Evolutionary conservation across 2,329 filamentous ascomycete species (phyloP).

Genomic region (Neopestalotiopsis rosae): DNA sequence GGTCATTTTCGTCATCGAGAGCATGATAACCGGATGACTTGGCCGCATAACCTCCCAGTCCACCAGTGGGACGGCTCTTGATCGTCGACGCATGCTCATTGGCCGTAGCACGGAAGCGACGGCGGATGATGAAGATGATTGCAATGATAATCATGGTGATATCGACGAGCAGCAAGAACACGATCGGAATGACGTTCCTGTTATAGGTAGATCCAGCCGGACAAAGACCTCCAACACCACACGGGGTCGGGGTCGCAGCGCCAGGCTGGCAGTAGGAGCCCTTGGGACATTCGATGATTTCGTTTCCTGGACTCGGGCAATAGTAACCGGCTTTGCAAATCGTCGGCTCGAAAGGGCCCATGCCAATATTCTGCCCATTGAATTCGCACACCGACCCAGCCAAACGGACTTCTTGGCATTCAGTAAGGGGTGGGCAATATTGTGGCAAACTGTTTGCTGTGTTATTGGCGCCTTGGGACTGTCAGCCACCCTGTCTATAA

Average conservation of each 20-base stretch:
- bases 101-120: constrained; percentile 38
- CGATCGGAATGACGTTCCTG: constrained; percentile 48
- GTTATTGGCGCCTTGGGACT: constrained; percentile 44
- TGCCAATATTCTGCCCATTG: constrained; percentile 41
- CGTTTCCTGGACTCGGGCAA: constrained; percentile 49
- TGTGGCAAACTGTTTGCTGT: constrained; percentile 52
- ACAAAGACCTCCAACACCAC: constrained; percentile 50
- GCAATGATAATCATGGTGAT: constrained; percentile 43
- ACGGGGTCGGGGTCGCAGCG: constrained; percentile 51
- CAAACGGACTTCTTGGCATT: constrained; percentile 43
- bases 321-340: constrained; percentile 55
- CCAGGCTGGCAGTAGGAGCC: constrained; percentile 59
- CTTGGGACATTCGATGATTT: constrained; percentile 48
- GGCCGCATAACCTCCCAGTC: constrained; percentile 33
- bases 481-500: constrained; percentile 18
- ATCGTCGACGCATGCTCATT: constrained; percentile 26
- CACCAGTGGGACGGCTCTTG: constrained; percentile 22
- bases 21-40: constrained; percentile 41
- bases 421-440: constrained; percentile 45
- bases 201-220: constrained; percentile 48
- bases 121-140: constrained; percentile 40
- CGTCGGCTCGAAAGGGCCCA: constrained; percentile 56
- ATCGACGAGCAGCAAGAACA: constrained; percentile 49
- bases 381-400: constrained; percentile 39
- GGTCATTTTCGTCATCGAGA: constrained; percentile 35